Conservation (phyloP, 495 filamentous ascomycete species). For the Penicillium robsamsonii region DNA sequence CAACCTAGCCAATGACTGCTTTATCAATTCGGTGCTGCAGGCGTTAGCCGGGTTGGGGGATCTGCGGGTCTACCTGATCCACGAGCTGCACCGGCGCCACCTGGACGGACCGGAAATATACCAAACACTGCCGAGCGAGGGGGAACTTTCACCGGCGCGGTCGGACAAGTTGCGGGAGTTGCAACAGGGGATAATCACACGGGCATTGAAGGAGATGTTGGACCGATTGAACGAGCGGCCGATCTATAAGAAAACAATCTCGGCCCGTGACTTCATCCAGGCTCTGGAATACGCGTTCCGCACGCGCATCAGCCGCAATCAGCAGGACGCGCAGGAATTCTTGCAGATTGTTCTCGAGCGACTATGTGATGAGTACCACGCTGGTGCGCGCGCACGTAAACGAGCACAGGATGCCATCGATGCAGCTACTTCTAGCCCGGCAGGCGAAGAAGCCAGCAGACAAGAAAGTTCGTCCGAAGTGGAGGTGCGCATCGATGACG, state of each 20-base stretch:
- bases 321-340: slow-evolving; percentile 99
- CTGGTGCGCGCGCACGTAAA: slow-evolving; percentile 67
- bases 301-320: slow-evolving; percentile 84
- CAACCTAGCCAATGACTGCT: slow-evolving; percentile 97
- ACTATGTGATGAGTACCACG: slow-evolving; percentile 89
- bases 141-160: slow-evolving; percentile 43
- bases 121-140: slow-evolving; percentile 49
- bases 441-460: slow-evolving; percentile 15
- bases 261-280: slow-evolving; percentile 73
- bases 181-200: slow-evolving; percentile 78
- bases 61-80: slow-evolving; percentile 83
- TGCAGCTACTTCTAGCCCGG: slow-evolving; percentile 17
- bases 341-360: slow-evolving; percentile 90
- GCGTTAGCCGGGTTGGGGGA: slow-evolving; percentile 93
- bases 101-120: slow-evolving; percentile 76
- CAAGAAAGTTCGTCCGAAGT: slow-evolving; percentile 31
- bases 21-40: slow-evolving; percentile 97
- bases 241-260: slow-evolving; percentile 91
- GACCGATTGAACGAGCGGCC: slow-evolving; percentile 93
- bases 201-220: slow-evolving; percentile 85
- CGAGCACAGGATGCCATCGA: slow-evolving; percentile 28
- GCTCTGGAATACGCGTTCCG: slow-evolving; percentile 82
- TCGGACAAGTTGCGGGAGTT: slow-evolving; percentile 69
- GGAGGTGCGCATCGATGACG: slow-evolving; percentile 45
- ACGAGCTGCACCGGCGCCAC: slow-evolving; percentile 77